phyloP scores from a whole-genome alignment of 805 yeast species.

The Saturnispora dispora region DNA sequence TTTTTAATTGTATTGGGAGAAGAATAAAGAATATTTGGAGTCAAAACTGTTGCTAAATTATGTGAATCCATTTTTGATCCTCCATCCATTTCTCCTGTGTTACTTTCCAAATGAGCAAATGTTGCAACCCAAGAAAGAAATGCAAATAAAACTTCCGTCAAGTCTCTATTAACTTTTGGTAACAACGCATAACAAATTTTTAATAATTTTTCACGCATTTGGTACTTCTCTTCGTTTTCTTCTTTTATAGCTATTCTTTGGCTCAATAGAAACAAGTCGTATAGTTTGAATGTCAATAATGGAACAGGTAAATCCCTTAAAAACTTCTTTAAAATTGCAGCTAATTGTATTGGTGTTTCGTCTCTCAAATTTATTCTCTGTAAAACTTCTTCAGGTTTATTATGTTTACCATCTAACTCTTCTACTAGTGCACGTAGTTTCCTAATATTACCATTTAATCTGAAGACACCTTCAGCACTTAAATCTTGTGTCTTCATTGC shows the following conservation, averaged over 20 bases:
- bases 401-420: conserved; percentile 51
- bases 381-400: conserved; percentile 59
- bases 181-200: conserved; percentile 65
- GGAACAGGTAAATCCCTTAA: conserved; percentile 91
- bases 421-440: conserved; percentile 65
- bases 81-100: conserved; percentile 59
- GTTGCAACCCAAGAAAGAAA: conserved; percentile 95
- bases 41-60: conserved; percentile 88
- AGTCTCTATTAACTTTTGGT: conserved; percentile 74
- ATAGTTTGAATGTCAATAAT: conserved; percentile 63
- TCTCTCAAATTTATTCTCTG: conserved; percentile 36
- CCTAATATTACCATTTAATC: conserved; percentile 92
- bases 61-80: conserved; percentile 96
- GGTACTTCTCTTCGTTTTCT: conserved; percentile 13
- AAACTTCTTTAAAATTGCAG: conserved; percentile 87
- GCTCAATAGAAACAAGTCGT: conserved; percentile 69
- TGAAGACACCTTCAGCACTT: conserved; percentile 92
- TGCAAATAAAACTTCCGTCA: conserved; percentile 74
- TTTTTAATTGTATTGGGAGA: conserved; percentile 22
- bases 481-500: conserved; percentile 85
- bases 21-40: conserved; percentile 81
- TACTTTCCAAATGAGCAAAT: conserved; percentile 84
- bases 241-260: conserved; percentile 34
- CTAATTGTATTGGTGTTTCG: conserved; percentile 85
- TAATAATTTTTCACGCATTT: conserved; percentile 42